A percentile compares a stretch with the other conserved stretches of the same genome.
Conservation (phyloP, 257 asterid genomes). For the Avicennia marina region DNA sequence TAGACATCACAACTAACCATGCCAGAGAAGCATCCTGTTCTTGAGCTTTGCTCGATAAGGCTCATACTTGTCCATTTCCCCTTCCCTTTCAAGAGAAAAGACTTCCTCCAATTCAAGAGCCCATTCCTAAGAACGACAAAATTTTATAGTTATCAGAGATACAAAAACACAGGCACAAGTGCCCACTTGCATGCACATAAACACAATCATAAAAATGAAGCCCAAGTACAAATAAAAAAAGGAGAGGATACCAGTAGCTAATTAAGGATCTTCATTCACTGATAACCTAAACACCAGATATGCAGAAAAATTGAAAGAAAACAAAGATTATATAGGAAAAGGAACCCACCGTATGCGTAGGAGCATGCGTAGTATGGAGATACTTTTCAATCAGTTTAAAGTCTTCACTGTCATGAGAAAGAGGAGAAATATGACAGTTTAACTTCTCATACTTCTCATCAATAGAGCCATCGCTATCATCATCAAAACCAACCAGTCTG, state of each 20-base stretch:
- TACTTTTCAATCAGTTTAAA: slow-evolving; percentile 72
- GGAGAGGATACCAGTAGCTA: background rate
- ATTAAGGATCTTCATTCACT: no score
- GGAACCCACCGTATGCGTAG: slow-evolving; percentile 81
- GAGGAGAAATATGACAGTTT: slow-evolving; percentile 67
- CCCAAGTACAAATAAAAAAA: background rate
- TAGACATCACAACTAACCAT: slow-evolving; percentile 49
- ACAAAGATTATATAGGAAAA: slow-evolving; percentile 12
- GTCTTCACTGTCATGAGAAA: slow-evolving; percentile 79
- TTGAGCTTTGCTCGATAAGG: slow-evolving; percentile 70
- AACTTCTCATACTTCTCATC: slow-evolving; percentile 84
- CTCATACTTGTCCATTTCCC: slow-evolving; percentile 77
- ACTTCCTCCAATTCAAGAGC: slow-evolving; percentile 93
- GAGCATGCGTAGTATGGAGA: slow-evolving; percentile 87
- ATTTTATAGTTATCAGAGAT: background rate
- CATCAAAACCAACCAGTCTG: slow-evolving; percentile 76
- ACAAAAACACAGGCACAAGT: background rate
- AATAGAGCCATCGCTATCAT: slow-evolving; percentile 55
- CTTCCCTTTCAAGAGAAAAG: slow-evolving; percentile 76
- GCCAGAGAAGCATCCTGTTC: slow-evolving; percentile 98
- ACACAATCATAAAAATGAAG: background rate
- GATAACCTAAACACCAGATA: background rate
- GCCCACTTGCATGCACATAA: background rate
- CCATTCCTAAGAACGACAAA: slow-evolving; percentile 60
- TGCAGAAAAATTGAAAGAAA: background rate